Base-by-base conservation (phyloP, 1,284 basidiomycete species). In the Microbotryum intermedium region DNA sequence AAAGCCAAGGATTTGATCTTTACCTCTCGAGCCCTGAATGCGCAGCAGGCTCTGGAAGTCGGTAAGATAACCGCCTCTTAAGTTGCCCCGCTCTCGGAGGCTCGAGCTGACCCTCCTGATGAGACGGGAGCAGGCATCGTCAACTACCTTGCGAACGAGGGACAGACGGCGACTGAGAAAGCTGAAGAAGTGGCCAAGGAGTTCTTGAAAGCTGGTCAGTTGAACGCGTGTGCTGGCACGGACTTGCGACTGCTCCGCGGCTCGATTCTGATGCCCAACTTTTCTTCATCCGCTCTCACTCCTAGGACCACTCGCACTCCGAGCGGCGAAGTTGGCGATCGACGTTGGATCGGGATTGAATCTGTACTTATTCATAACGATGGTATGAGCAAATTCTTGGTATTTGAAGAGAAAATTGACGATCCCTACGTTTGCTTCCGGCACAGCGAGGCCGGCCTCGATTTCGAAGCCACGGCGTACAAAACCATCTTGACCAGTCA, bases 1-100 rank as follows among this genome's bases (percentile, higher is more conserved):
- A 86, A 83, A 73, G 86, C 92, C 7, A 97, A 95, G 74, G 88
- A 92, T 70, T 77, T 93, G 45, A 87, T 93, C 59, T 91, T 86
- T 72, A 88, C 87, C 3, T 86, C 85, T 8, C 80, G 83, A 8
- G 76, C 81, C 57, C 73, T 92, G 54, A 79, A 78, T 23, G 84
- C 84, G 0, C 58, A 74, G 2, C 84, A 95, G 71, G 90, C 91
- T 4, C 76, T 83, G 58, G 79, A 85, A 39, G 84, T 83, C 76
- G 92, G 90, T 89, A 69, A 45, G 79, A 52, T 42, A 23, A 51
- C 50, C 34, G 6, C 13, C n/a, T 30, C 6, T 18, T 18, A 21
- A 50, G 4, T n/a, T 6, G n/a, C n/a, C 30, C 49, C 28, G 68
- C 44, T 69, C 39, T 60, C 25, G 1, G 34, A 18, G 34, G 16